These are phyloP conservation scores for Phytophthora colocasiae DNA, from an alignment of 352 stramenopile species.

Conservation along the genomic window DNA sequence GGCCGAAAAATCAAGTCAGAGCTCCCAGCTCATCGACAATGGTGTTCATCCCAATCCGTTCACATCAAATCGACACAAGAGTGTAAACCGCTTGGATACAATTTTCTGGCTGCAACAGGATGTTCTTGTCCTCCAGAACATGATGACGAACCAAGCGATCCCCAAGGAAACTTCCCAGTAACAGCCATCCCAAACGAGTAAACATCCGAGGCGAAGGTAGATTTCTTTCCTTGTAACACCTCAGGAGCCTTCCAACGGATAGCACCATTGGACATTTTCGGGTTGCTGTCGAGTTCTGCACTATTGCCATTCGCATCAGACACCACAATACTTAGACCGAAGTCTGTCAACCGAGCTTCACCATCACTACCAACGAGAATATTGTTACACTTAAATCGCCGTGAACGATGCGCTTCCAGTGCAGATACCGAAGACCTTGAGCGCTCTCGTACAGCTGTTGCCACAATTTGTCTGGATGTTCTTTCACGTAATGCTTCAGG, in stretches of 20 bases:
- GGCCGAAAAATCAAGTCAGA: background rate
- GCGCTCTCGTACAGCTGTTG: constrained; percentile 31
- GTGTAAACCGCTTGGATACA: constrained; percentile 13
- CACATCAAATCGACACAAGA: constrained; percentile 9
- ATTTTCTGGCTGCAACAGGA: constrained; percentile 13
- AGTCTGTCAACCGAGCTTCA: constrained; percentile 22
- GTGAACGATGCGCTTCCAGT: constrained; percentile 53
- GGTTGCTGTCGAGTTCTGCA: background rate
- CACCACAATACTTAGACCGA: constrained; percentile 16
- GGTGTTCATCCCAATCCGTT: background rate
- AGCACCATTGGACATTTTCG: background rate
- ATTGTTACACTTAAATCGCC: constrained; percentile 66
- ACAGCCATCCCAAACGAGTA: constrained; percentile 33
- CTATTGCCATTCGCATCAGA: background rate
- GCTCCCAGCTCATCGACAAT: background rate
- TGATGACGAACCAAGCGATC: constrained; percentile 11
- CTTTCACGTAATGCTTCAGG: constrained; percentile 16
- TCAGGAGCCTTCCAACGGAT: constrained; percentile 31
- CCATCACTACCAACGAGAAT: constrained; percentile 25
- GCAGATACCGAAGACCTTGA: constrained; percentile 64
- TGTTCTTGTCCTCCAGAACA: constrained; percentile 2
- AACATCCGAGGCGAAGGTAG: constrained; percentile 27
- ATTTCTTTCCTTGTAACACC: constrained; percentile 5
- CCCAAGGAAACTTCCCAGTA: constrained; percentile 21
- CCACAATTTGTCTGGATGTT: constrained; percentile 3